Evolutionary conservation across 78 protist species (phyloP).

Genomic region (Dictyostelium brefeldianum): DNA sequence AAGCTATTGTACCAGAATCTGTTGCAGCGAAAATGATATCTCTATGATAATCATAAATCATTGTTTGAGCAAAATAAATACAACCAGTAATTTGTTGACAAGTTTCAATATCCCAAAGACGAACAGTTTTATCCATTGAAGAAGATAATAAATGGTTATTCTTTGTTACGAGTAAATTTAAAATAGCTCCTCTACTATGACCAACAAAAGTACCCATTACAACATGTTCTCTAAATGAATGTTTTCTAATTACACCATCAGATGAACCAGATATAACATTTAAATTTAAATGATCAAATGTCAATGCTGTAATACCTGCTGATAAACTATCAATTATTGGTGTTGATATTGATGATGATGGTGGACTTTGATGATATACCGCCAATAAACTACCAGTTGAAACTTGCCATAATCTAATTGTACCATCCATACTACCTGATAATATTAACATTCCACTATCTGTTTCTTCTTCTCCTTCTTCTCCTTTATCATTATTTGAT

Average conservation of each 20-base stretch:
- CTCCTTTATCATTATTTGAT: neutral
- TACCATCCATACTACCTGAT: conserved; percentile 62
- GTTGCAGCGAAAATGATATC: conserved; percentile 49
- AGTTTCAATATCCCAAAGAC: conserved; percentile 49
- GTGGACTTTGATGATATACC: neutral
- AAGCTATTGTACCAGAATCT: conserved; percentile 32
- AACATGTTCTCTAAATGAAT: neutral
- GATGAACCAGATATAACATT: conserved; percentile 24
- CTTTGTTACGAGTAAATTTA: conserved; percentile 40
- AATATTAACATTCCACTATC: neutral
- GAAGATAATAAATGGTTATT: conserved; percentile 44
- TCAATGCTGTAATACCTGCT: conserved; percentile 4
- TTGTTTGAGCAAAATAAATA: conserved; percentile 30
- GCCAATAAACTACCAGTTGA: conserved; percentile 22
- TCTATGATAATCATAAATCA: conserved; percentile 46
- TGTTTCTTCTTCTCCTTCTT: neutral
- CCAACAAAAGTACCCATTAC: conserved; percentile 35
- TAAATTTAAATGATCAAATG: neutral
- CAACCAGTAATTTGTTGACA: neutral
- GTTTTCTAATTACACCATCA: conserved; percentile 61
- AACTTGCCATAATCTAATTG: conserved; percentile 57
- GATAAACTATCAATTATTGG: neutral
- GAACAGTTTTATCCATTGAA: conserved; percentile 49
- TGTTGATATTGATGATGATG: neutral
- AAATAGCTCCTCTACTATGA: conserved; percentile 73